phyloP scores from a whole-genome alignment of 257 asterid species.

The Euphrasia confusa region DNA sequence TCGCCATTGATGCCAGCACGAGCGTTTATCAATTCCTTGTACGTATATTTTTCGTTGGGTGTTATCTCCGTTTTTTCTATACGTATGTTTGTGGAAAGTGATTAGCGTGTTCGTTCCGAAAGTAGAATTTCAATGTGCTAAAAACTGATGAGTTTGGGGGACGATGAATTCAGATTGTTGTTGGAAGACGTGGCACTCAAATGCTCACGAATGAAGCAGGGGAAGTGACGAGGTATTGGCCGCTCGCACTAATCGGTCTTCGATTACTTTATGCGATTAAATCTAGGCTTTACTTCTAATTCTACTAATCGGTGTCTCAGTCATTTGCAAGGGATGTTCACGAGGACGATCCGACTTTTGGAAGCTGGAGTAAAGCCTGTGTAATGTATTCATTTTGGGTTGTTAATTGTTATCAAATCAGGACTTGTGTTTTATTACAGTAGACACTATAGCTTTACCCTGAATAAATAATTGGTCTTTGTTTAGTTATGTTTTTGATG shows the following conservation, averaged over 20 bases:
- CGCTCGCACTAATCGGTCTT: background rate
- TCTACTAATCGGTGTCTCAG: slow-evolving; percentile 25
- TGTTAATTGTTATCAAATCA: background rate
- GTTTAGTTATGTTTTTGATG: slow-evolving; percentile 84
- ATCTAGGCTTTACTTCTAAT: background rate
- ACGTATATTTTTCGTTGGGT: slow-evolving; percentile 1
- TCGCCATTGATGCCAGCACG: slow-evolving; percentile 91
- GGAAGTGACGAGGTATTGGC: slow-evolving; percentile 75
- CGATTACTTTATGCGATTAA: background rate
- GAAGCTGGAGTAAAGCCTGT: slow-evolving; percentile 99
- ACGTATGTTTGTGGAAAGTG: background rate
- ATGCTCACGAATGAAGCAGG: slow-evolving; percentile 91
- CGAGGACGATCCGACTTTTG: slow-evolving; percentile 88
- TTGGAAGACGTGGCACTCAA: slow-evolving; percentile 77
- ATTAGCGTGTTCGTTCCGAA: background rate
- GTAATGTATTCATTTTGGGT: slow-evolving; percentile 36
- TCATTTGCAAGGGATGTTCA: slow-evolving; percentile 92
- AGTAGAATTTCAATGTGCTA: background rate
- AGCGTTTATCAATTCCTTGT: slow-evolving; percentile 87
- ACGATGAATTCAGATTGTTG: slow-evolving; percentile 55
- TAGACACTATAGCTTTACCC: background rate
- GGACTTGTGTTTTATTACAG: background rate
- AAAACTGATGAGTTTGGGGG: slow-evolving; percentile 1
- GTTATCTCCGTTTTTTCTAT: background rate
- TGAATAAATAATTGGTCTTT: slow-evolving; percentile 20